These are phyloP conservation scores for Austroboletus eburneus DNA, from an alignment of 768 basidiomycete genomes.

Conservation along the genomic window DNA sequence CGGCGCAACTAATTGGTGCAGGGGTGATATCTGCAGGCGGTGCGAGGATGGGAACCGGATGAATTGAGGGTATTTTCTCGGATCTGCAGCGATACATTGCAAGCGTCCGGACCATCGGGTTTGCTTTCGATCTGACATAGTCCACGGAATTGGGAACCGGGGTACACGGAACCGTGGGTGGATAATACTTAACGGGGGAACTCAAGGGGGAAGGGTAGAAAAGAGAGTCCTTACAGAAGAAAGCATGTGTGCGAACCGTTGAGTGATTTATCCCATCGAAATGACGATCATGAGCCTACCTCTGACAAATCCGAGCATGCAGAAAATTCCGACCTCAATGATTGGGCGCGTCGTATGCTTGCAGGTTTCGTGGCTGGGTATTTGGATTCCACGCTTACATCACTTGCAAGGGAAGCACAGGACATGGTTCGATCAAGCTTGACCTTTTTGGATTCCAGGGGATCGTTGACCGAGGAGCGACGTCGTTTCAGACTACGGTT, in stretches of 20 bases:
- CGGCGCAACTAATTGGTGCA: constrained; percentile 27
- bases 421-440: constrained; percentile 11
- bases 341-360: constrained; percentile 39
- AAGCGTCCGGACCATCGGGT: constrained; percentile 24
- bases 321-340: constrained; percentile 32
- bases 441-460: constrained; percentile 12
- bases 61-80: constrained; percentile 3
- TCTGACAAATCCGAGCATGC: constrained; percentile 3
- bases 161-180: constrained; percentile 23
- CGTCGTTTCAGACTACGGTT: constrained; percentile 13
- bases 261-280: not conserved
- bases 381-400: not conserved
- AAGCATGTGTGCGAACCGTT: constrained; percentile 8
- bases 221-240: constrained; percentile 6
- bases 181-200: constrained; percentile 1
- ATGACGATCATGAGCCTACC: constrained; percentile 2
- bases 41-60: constrained; percentile 49
- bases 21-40: constrained; percentile 38
- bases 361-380: constrained; percentile 34
- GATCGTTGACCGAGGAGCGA: constrained; percentile 1
- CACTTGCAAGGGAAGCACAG: not conserved
- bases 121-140: constrained; percentile 18
- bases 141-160: constrained; percentile 23
- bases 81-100: constrained; percentile 2
- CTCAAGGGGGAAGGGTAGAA: constrained; percentile 7